Evolutionary conservation across 2,329 filamentous ascomycete species (phyloP).

Genomic region (Chaetomium strumarium): DNA sequence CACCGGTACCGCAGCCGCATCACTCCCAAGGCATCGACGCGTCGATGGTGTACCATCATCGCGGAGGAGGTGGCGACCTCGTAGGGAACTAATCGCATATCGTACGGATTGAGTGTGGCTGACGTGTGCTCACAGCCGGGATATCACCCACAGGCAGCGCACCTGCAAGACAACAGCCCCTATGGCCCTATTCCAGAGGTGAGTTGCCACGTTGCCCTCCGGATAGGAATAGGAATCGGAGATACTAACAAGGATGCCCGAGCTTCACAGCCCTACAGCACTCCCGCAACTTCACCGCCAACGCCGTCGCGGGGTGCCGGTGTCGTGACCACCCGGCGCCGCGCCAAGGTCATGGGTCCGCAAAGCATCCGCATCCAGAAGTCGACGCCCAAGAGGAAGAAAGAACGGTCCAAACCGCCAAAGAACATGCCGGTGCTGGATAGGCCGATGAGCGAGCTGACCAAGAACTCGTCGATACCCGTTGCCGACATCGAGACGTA

Average conservation of each 20-base stretch:
- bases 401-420: conserved; percentile 37
- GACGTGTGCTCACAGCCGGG: conserved; percentile 14
- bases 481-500: conserved; percentile 75
- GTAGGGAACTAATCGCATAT: conserved; percentile 9
- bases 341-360: conserved; percentile 26
- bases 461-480: conserved; percentile 55
- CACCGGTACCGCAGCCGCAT: conserved; percentile 31
- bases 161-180: conserved; percentile 21
- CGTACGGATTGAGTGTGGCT: conserved; percentile 1
- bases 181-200: conserved; percentile 27
- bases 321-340: conserved; percentile 30
- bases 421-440: conserved; percentile 51
- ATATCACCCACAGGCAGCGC: conserved; percentile 21
- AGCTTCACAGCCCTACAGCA: conserved; percentile 39
- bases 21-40: conserved; percentile 26
- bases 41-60: conserved; percentile 28
- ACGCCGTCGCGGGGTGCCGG: conserved; percentile 36
- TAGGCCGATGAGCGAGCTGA: conserved; percentile 65
- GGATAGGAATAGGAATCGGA: neutral
- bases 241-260: neutral
- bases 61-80: conserved; percentile 14
- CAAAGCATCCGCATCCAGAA: conserved; percentile 31
- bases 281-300: conserved; percentile 47
- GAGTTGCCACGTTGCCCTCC: neutral
- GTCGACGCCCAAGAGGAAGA: conserved; percentile 32